These are phyloP conservation scores for Xylariales sp. DNA, from an alignment of 2,329 filamentous ascomycete species.

Conservation along the genomic window DNA sequence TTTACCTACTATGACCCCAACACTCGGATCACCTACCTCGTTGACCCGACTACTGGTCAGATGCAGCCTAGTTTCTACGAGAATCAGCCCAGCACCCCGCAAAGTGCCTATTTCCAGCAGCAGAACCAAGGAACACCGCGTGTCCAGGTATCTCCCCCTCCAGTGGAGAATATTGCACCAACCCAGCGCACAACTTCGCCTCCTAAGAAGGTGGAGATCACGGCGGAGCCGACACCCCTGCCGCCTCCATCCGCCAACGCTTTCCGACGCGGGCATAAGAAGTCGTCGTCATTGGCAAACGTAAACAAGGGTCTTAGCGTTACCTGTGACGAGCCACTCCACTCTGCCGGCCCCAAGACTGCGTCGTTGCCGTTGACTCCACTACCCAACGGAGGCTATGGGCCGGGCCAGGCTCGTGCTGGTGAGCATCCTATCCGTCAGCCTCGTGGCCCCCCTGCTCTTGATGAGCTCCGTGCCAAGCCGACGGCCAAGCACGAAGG, in stretches of 20 bases:
- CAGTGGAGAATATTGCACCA: slow-evolving; percentile 65
- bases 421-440: slow-evolving; percentile 95
- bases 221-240: slow-evolving; percentile 75
- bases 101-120: slow-evolving; percentile 53
- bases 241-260: slow-evolving; percentile 90
- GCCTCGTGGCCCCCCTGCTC: slow-evolving; percentile 87
- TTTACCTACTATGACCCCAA: slow-evolving; percentile 87
- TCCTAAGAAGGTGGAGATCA: slow-evolving; percentile 75
- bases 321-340: slow-evolving; percentile 59
- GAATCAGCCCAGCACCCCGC: slow-evolving; percentile 55
- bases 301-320: slow-evolving; percentile 63
- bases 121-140: slow-evolving; percentile 70
- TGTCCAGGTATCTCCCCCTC: slow-evolving; percentile 85
- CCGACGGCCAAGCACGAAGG: slow-evolving; percentile 94
- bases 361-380: slow-evolving; percentile 84
- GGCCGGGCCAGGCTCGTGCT: slow-evolving; percentile 90
- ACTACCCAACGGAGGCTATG: slow-evolving; percentile 81
- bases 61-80: slow-evolving; percentile 56
- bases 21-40: slow-evolving; percentile 84
- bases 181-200: slow-evolving; percentile 73
- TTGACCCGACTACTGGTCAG: slow-evolving; percentile 72
- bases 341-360: slow-evolving; percentile 78
- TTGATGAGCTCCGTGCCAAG: slow-evolving; percentile 90
- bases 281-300: slow-evolving; percentile 79
- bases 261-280: slow-evolving; percentile 94